Percentiles rank a stretch among this genome's conserved stretches.
Conservation (phyloP, 1,284 basidiomycete genomes). For the Hymenochaete sp. region DNA sequence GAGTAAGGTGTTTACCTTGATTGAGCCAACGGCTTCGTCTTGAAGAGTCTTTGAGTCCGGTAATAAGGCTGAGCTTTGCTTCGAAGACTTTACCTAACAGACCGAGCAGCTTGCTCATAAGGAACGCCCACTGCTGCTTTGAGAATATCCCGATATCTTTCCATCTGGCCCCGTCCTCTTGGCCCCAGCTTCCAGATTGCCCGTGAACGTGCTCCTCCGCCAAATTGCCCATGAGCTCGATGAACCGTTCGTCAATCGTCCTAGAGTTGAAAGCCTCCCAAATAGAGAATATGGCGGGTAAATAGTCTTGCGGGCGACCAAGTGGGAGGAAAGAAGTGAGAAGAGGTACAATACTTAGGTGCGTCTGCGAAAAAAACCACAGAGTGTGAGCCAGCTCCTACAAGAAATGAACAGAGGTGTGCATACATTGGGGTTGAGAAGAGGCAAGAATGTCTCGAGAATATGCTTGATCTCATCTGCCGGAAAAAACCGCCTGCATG, state of each 20-base stretch:
- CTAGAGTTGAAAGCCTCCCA: slow-evolving; percentile 84
- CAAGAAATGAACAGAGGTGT: neutral
- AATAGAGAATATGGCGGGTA: slow-evolving; percentile 67
- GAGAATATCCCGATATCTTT: slow-evolving; percentile 86
- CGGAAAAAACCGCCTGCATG: slow-evolving; percentile 63
- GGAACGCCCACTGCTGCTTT: slow-evolving; percentile 74
- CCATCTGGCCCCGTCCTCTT: slow-evolving; percentile 50
- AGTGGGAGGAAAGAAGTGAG: slow-evolving; percentile 72
- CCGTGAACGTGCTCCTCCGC: slow-evolving; percentile 73
- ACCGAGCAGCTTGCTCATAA: slow-evolving; percentile 82
- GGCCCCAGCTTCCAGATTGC: slow-evolving; percentile 39
- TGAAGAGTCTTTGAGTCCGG: no score
- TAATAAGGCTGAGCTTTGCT: no score
- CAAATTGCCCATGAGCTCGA: slow-evolving; percentile 74
- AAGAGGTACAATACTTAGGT: slow-evolving; percentile 61
- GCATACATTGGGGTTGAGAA: slow-evolving; percentile 54
- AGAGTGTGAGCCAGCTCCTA: slow-evolving; percentile 5
- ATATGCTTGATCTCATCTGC: slow-evolving; percentile 60
- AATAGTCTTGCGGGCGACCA: slow-evolving; percentile 57
- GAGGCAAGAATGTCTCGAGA: slow-evolving; percentile 63
- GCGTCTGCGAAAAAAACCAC: slow-evolving; percentile 35
- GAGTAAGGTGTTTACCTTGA: slow-evolving; percentile 37
- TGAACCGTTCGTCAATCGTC: slow-evolving; percentile 73
- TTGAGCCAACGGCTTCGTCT: slow-evolving; percentile 38
- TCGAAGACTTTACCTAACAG: no score